A percentile compares a stretch with the other conserved stretches of the same genome.
phyloP scores from a whole-genome alignment of 1,284 basidiomycete genomes.

The Agroathelia rolfsii region DNA sequence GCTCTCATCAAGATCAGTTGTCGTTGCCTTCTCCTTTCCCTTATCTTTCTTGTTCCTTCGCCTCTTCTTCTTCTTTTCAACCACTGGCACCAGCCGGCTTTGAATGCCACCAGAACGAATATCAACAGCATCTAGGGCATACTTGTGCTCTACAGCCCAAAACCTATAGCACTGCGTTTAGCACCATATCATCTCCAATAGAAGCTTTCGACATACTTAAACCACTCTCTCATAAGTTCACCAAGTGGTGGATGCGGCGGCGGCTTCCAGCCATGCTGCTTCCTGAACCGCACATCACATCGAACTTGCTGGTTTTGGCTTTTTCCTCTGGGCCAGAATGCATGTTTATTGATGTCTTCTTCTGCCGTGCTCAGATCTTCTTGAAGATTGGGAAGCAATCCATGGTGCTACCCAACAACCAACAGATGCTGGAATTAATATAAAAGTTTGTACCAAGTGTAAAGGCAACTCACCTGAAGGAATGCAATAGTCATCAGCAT shows the following conservation, averaged over 20 bases:
- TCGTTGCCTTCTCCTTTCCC: too few relatives aligned
- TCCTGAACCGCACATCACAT: conserved; percentile 30
- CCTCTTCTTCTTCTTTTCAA: too few relatives aligned
- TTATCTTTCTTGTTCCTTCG: too few relatives aligned
- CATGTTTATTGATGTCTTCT: conserved; percentile 11
- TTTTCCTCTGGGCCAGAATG: conserved; percentile 28
- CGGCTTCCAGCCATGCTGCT: conserved; percentile 16
- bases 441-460: conserved; percentile 1
- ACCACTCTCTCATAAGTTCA: conserved; percentile 32
- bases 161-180: conserved; percentile 30
- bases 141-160: conserved; percentile 31
- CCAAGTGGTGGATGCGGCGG: conserved; percentile 15
- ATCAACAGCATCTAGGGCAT: conserved; percentile 22
- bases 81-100: too few relatives aligned
- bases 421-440: too few relatives aligned
- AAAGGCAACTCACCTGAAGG: conserved; percentile 33
- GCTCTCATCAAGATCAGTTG: too few relatives aligned
- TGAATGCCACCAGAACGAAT: conserved; percentile 34
- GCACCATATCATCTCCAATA: conserved; percentile 3
- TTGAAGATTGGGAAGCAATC: conserved; percentile 43
- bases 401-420: conserved; percentile 23
- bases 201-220: conserved; percentile 25
- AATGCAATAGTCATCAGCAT: conserved; percentile 46
- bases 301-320: conserved; percentile 13
- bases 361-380: conserved; percentile 18